A percentile compares a stretch with the other conserved stretches of the same genome.
Evolutionary conservation across 371 early-diverging fungal genomes (phyloP).

Genomic region (Actinomortierella wolfii): DNA sequence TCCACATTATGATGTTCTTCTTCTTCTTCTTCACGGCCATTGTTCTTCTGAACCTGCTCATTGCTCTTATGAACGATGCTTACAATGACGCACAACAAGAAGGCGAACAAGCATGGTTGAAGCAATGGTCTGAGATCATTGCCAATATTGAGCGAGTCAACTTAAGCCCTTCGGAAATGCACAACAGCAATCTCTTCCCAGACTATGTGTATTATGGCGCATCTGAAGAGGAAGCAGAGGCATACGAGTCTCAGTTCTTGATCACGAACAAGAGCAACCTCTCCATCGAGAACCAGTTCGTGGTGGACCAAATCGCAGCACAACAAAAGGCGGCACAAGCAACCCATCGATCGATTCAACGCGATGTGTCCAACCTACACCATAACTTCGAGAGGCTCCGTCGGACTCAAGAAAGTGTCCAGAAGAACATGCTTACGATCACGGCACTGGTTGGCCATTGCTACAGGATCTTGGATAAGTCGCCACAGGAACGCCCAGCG

Average conservation of each 20-base stretch:
- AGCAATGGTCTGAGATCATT: conserved; percentile 43
- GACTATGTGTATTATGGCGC: conserved; percentile 43
- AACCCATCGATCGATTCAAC: conserved; percentile 14
- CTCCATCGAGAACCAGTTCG: conserved; percentile 41
- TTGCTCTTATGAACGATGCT: conserved; percentile 45
- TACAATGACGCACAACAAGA: conserved; percentile 30
- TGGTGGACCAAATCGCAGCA: conserved; percentile 18
- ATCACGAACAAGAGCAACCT: conserved; percentile 38
- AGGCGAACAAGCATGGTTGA: conserved; percentile 37
- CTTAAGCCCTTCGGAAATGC: conserved; percentile 15
- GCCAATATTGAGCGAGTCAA: conserved; percentile 29
- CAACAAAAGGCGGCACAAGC: conserved; percentile 19
- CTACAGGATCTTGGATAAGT: background rate
- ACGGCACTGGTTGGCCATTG: conserved; percentile 9
- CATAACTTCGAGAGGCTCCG: conserved; percentile 12
- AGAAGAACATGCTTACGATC: conserved; percentile 12
- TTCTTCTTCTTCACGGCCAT: conserved; percentile 46
- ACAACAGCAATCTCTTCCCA: conserved; percentile 36
- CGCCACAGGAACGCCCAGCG: background rate
- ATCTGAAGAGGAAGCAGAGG: conserved; percentile 29
- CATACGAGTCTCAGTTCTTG: conserved; percentile 29
- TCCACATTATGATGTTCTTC: conserved; percentile 43
- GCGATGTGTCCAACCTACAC: conserved; percentile 15
- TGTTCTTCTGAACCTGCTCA: conserved; percentile 29
- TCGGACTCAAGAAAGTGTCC: conserved; percentile 15